Evolutionary conservation across 805 yeast species (phyloP).

Genomic region (Zygoascus biomembranicola): DNA sequence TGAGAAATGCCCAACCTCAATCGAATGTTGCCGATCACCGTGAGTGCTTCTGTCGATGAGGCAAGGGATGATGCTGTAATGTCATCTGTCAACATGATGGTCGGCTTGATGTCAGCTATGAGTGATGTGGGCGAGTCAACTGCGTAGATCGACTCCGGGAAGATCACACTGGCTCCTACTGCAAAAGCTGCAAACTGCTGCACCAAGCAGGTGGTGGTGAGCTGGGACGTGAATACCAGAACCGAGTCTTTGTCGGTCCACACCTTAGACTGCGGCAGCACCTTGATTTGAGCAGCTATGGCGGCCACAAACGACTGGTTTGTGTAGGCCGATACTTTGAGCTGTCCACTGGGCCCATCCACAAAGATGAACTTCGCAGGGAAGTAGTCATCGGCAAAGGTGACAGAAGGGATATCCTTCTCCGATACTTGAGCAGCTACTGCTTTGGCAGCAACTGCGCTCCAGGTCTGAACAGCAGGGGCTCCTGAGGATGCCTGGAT

Average conservation of each 20-base stretch:
- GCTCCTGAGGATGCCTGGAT: not conserved
- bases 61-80: slow-evolving; percentile 21
- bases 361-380: slow-evolving; percentile 5
- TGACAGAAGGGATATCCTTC: not conserved
- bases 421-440: not conserved
- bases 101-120: slow-evolving; percentile 19
- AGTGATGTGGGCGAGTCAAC: slow-evolving; percentile 17
- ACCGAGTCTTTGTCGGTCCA: slow-evolving; percentile 26
- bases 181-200: slow-evolving; percentile 27
- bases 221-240: slow-evolving; percentile 23
- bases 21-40: slow-evolving; percentile 7
- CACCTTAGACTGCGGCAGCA: slow-evolving; percentile 24
- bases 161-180: slow-evolving; percentile 15
- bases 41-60: slow-evolving; percentile 18
- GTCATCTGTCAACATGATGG: slow-evolving; percentile 27
- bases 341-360: slow-evolving; percentile 1
- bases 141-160: slow-evolving; percentile 5
- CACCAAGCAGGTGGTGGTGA: slow-evolving; percentile 21
- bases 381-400: not conserved
- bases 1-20: slow-evolving; percentile 6
- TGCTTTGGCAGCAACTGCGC: not conserved
- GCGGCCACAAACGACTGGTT: slow-evolving; percentile 26
- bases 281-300: slow-evolving; percentile 30
- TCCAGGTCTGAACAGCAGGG: not conserved
- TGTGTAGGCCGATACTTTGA: slow-evolving; percentile 8